Base-by-base conservation (phyloP, 2,329 filamentous ascomycete species). In the Diaporthe velutina region DNA sequence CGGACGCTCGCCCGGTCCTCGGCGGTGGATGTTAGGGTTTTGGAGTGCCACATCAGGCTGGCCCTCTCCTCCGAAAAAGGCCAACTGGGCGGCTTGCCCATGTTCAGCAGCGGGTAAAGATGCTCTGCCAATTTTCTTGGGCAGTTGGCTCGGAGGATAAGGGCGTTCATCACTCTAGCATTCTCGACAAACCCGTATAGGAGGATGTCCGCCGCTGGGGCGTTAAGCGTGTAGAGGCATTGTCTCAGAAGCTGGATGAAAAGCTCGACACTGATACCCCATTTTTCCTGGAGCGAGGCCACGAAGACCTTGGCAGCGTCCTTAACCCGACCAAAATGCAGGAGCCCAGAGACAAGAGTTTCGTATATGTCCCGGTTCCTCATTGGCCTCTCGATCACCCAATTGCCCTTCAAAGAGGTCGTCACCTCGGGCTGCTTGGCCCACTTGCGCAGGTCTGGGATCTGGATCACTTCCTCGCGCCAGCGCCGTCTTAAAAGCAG, bases 341-440 rank as follows among this genome's bases (percentile, higher is more conserved):
- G 79, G 68, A 91, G 83, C 1, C 88, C 87, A 52, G 82, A 78
- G 33, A 91, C 82, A 4, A 90, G 82, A 66, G 84, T 81, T 75
- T 90, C 85, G 13, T 87, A 82, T 7, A 90, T 77, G 3, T 80
- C 77, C 10, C 80, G 80, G 50, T 82, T 82, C 22, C 89, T 78
- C 5, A 79, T 80, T 2, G 83, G 82, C 60, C 86, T 84, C 77
- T 87, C 80, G 73, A 85, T 84, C 22, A 85, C 81, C 74, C 81
- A 85, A 4, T 83, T 80, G 6, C 83, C 83, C 40, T 71, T 76
- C 70, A 77, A 22, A 33, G 52, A 76, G 25, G 54, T 48, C 74
- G 78, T 74, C 72, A 80, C 78, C 40, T 81, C 77, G 15, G 77
- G 45, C 12, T 68, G 70, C 10, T 77, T 76, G 1, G 80, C 81